Evolutionary conservation across 2,329 filamentous ascomycete genomes (phyloP), one percentile per base, ranked within the genome.

Genomic region (Colletotrichum somersetense): DNA sequence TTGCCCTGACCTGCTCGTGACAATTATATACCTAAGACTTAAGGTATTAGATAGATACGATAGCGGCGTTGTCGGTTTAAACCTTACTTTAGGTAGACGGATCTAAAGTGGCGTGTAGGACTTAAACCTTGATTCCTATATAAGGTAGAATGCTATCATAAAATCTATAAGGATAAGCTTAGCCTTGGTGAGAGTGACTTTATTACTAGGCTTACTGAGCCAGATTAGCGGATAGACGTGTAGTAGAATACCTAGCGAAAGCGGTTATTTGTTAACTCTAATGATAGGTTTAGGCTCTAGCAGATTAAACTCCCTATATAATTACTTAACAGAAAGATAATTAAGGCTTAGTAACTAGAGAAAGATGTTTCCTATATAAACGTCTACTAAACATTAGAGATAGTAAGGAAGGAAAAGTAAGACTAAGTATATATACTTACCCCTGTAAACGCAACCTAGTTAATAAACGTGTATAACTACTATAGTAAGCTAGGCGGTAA

Each of bases 1-100:
- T n/a, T n/a, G n/a, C n/a, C n/a, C n/a, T n/a, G n/a, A n/a, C n/a
- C n/a, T n/a, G n/a, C n/a, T n/a, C n/a, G n/a, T n/a, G n/a, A n/a
- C n/a, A n/a, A n/a, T n/a, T 0, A 77, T 66, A 65, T 79, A 83
- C 0, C 77, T 79, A 5, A 84, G 78, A n/a, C 78, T 81, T 82
- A 81, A 84, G 20, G 83, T 81, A 50, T 84, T 81, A 1, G 81
- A 80, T 30, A 76, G 33, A 50, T 80, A 81, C 1, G 78, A 78
- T 8, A 83, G 76, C 18, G 81, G 77, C 20, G 53, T 78, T 18
- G 67, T 71, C 38, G 79, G 77, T 42, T 82, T 79, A 66, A 84
- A 84, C 16, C 75, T 75, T 38, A 75, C 75, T 74, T 84, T 82
- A 0, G 81, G 82, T 14, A 80, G 78, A 3, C 78, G 77, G 58